phyloP scores from a whole-genome alignment of 169 alveolate species.

The Plasmodium chabaudi region DNA sequence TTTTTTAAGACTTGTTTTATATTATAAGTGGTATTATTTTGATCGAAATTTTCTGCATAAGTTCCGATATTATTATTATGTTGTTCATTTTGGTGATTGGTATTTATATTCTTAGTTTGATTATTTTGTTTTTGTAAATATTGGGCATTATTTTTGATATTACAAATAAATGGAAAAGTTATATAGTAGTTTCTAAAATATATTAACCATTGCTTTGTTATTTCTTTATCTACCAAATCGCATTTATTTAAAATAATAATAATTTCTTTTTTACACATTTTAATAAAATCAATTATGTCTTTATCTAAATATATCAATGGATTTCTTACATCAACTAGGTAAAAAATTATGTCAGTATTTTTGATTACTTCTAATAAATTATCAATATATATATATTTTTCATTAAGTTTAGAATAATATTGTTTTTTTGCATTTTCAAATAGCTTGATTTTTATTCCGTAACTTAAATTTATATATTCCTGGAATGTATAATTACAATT shows the following conservation, averaged over 20 bases:
- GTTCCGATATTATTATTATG: background rate
- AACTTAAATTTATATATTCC: slow-evolving; percentile 17
- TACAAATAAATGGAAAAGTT: slow-evolving; percentile 51
- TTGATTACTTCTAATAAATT: slow-evolving; percentile 44
- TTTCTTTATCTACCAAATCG: slow-evolving; percentile 40
- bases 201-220: slow-evolving; percentile 49
- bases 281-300: slow-evolving; percentile 47
- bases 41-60: background rate
- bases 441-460: slow-evolving; percentile 18
- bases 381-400: slow-evolving; percentile 46
- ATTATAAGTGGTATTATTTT: background rate
- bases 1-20: slow-evolving; percentile 14
- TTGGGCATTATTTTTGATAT: background rate
- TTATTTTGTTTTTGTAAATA: background rate
- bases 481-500: background rate
- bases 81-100: background rate
- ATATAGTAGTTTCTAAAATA: slow-evolving; percentile 41
- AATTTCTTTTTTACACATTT: slow-evolving; percentile 60
- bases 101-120: background rate
- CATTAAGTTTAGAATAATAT: slow-evolving; percentile 23
- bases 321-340: slow-evolving; percentile 51
- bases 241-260: slow-evolving; percentile 62
- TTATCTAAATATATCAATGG: slow-evolving; percentile 59
- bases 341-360: slow-evolving; percentile 53
- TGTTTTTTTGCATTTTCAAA: slow-evolving; percentile 49